Evolutionary conservation across 352 stramenopile genomes (phyloP).

Genomic region (Globisporangium cederbergense): DNA sequence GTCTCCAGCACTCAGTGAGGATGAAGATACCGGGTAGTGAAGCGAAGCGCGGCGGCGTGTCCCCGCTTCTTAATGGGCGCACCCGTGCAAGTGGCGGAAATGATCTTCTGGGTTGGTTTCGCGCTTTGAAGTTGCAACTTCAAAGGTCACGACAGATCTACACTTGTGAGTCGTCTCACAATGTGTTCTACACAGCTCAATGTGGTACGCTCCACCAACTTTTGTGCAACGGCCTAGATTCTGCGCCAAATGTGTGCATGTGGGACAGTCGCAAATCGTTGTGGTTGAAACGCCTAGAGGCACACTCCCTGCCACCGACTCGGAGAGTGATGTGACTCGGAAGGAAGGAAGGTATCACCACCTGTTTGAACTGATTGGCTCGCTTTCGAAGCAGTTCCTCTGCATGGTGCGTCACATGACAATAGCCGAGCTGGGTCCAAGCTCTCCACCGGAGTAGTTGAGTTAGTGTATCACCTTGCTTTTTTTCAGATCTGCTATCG

Average conservation of each 20-base stretch:
- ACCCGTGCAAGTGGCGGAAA: too few relatives aligned
- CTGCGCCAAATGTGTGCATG: background rate
- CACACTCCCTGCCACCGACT: slow-evolving; percentile 8
- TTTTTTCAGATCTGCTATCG: too few relatives aligned
- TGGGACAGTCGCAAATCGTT: background rate
- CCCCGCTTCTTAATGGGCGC: too few relatives aligned
- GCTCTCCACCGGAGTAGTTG: too few relatives aligned
- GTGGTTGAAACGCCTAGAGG: background rate
- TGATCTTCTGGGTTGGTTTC: slow-evolving; percentile 7
- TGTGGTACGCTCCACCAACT: background rate
- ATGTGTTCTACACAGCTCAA: background rate
- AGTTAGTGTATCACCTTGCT: too few relatives aligned
- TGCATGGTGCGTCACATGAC: too few relatives aligned
- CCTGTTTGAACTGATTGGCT: background rate
- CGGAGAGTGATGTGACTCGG: background rate
- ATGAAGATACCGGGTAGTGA: too few relatives aligned
- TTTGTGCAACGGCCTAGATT: background rate
- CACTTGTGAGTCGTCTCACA: background rate
- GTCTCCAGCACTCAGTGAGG: background rate
- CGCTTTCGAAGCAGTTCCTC: background rate
- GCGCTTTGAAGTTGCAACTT: background rate
- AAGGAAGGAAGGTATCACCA: background rate
- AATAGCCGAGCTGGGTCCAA: too few relatives aligned
- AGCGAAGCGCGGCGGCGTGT: too few relatives aligned
- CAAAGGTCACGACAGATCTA: slow-evolving; percentile 1